Evolutionary conservation across 305 asterid species (phyloP), one percentile per base, ranked within the genome.

Genomic region (Vinca major): DNA sequence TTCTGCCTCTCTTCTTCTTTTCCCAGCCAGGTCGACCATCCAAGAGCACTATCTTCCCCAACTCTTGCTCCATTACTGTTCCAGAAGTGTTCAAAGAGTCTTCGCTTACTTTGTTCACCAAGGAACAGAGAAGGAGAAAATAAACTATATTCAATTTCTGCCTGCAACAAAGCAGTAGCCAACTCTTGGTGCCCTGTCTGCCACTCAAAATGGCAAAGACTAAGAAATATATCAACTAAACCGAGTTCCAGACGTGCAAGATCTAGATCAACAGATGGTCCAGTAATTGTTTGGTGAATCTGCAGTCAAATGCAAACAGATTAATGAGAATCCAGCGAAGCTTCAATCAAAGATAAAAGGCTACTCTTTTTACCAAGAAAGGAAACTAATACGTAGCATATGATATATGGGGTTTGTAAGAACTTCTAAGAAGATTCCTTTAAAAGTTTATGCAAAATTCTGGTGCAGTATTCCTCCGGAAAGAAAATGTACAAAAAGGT

Each of bases 151-250:
- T 93, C 99, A 75, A 93, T 82, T 81, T 87, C 93, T 4, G 97
- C 96, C 80, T 93, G 99, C 74, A 91, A 80, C 74, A 93, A 83
- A 77, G 96, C 97, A 73, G 99, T 93, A 71, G 99, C 91, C 84
- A 91, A 79, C 81, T 93, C 99, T 67, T 83, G 91, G 86, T 86
- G 85, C 65, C 99, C 99, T 69, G 97, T 81, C 81, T 90, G 96
- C 99, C 97, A 93, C 78, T 93, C 99, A 0, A 93, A 87, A 71
- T 91, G 95, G 70, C 99, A 93, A 71, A 93, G 96, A 74, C 85
- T 67, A 65, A 91, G 74, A 78, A 85, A 90, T 72, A 83, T 74
- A 76, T 93, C 85, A 75, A 93, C 96, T 78, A 93, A 76, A 77
- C 91, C 91, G 73, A 86, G 87, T 83, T 93, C 97, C 64, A 86